These are phyloP conservation scores for Zasmidium citrigriseum DNA, from an alignment of 2,329 filamentous ascomycete species.

Conservation along the genomic window DNA sequence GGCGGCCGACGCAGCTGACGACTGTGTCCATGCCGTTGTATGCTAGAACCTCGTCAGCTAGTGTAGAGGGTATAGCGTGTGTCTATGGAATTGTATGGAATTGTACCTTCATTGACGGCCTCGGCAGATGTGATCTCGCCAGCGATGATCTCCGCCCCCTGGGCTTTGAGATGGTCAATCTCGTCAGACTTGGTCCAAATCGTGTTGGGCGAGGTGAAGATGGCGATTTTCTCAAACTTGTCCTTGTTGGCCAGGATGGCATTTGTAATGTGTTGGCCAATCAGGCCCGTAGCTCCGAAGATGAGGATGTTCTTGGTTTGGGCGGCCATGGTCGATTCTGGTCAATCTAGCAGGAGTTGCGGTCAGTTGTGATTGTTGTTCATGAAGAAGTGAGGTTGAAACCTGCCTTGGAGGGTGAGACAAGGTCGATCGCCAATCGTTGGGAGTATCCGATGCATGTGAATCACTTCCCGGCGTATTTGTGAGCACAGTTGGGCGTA, in stretches of 20 bases:
- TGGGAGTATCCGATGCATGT: not conserved
- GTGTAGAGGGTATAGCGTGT: too few relatives aligned
- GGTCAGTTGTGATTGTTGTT: not conserved
- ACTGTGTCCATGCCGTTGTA: slow-evolving; percentile 64
- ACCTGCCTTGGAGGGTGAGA: not conserved
- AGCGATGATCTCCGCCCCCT: slow-evolving; percentile 56
- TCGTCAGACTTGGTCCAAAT: slow-evolving; percentile 52
- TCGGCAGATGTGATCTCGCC: slow-evolving; percentile 56
- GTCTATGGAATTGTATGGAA: too few relatives aligned
- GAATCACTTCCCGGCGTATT: not conserved
- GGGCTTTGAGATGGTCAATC: slow-evolving; percentile 49
- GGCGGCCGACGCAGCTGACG: slow-evolving; percentile 64
- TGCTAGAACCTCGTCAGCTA: too few relatives aligned
- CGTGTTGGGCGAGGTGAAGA: slow-evolving; percentile 59
- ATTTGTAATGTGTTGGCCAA: slow-evolving; percentile 53
- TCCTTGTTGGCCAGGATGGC: slow-evolving; percentile 50
- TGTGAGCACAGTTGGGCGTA: not conserved
- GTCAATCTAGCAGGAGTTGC: not conserved
- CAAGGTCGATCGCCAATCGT: not conserved
- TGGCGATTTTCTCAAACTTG: slow-evolving; percentile 53
- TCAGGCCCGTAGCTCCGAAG: slow-evolving; percentile 56
- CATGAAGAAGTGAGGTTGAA: not conserved
- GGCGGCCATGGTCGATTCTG: not conserved
- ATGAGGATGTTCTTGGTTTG: slow-evolving; percentile 51
- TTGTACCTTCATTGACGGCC: slow-evolving; percentile 55